phyloP scores from a whole-genome alignment of 1,139 yeast species.

The Geotrichum candidum region DNA sequence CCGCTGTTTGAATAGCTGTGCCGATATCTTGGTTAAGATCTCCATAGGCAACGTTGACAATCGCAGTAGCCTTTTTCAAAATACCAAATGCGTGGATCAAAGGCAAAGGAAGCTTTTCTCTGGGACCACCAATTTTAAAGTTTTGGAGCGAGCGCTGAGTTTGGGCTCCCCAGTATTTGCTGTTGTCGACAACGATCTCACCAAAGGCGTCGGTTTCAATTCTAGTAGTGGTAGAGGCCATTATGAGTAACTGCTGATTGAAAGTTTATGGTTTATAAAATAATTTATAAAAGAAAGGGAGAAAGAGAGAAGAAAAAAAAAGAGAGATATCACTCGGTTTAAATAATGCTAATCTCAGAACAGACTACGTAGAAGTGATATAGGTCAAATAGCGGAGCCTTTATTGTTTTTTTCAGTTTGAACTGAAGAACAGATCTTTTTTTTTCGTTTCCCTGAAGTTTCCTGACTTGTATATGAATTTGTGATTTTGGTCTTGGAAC shows the following conservation, averaged over 20 bases:
- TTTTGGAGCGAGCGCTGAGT: slow-evolving; percentile 83
- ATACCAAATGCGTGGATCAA: slow-evolving; percentile 87
- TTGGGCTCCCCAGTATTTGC: slow-evolving; percentile 96
- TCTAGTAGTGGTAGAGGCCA: slow-evolving; percentile 39
- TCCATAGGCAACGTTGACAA: slow-evolving; percentile 79
- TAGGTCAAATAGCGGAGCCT: neutral
- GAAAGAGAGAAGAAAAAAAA: neutral
- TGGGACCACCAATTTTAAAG: slow-evolving; percentile 90
- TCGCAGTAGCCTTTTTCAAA: slow-evolving; percentile 90
- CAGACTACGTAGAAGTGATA: neutral
- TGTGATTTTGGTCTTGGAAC: neutral
- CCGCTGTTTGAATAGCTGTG: slow-evolving; percentile 86
- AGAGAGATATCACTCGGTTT: neutral
- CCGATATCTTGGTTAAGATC: slow-evolving; percentile 75
- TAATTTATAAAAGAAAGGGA: neutral
- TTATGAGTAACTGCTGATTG: neutral
- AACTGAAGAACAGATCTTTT: neutral
- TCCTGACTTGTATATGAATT: neutral
- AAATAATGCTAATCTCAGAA: neutral
- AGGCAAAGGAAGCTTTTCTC: slow-evolving; percentile 89
- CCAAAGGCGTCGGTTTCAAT: slow-evolving; percentile 95
- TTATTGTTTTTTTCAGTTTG: neutral
- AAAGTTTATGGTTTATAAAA: neutral
- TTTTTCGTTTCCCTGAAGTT: neutral
- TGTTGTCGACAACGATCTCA: slow-evolving; percentile 78